These are phyloP conservation scores for Aegilops umbellulata DNA, from an alignment of 176 grass and related monocot genomes.

Conservation along the genomic window DNA sequence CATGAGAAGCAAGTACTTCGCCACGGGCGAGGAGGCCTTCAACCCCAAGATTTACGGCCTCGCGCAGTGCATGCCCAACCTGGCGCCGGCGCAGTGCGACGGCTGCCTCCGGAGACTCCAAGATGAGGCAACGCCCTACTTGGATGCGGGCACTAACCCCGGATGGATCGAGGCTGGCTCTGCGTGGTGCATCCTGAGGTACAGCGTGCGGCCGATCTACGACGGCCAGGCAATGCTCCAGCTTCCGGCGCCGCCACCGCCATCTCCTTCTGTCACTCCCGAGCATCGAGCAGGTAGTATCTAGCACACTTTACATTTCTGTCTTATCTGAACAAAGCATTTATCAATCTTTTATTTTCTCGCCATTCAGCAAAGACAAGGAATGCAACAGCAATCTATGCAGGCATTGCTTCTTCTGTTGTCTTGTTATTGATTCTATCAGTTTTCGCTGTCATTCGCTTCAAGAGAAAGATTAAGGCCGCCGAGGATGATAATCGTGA, in stretches of 20 bases:
- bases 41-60: neutral
- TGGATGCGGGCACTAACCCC: neutral
- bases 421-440: neutral
- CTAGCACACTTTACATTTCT: no score
- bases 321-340: no score
- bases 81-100: neutral
- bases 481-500: neutral
- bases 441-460: neutral
- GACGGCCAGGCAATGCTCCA: neutral
- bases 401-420: neutral
- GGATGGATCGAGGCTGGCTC: neutral
- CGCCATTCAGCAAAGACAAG: neutral
- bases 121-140: neutral
- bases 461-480: neutral
- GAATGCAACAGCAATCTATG: neutral
- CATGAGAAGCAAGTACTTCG: neutral
- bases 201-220: neutral
- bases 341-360: neutral
- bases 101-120: neutral
- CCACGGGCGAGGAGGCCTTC: neutral
- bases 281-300: neutral
- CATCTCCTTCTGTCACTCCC: neutral
- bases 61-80: neutral
- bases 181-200: neutral
- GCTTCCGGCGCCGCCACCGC: neutral